Conservation (phyloP, 129 eudicot species). For the Chrysanthemum seticuspe region DNA sequence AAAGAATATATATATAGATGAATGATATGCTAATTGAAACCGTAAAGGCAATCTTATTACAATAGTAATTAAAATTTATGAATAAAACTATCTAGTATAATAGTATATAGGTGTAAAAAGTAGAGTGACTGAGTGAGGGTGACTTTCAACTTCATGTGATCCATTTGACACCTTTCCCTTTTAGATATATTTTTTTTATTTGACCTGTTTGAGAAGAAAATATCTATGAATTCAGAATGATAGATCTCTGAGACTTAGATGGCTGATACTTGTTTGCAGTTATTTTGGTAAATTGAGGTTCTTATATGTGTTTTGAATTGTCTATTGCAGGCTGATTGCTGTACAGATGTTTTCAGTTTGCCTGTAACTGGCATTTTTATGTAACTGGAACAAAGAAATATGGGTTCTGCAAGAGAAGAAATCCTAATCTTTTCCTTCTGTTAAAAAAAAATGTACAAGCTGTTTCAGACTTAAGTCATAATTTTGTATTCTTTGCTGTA, state of each 20-base stretch:
- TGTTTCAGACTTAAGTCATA: constrained; percentile 16
- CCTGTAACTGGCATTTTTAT: constrained; percentile 9
- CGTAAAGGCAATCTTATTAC: background rate
- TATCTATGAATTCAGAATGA: too few relatives aligned
- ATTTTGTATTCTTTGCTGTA: constrained; percentile 33
- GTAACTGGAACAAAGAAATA: constrained; percentile 14
- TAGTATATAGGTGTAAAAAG: background rate
- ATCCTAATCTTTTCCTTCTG: background rate
- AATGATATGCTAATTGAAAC: background rate
- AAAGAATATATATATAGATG: background rate
- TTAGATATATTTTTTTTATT: background rate
- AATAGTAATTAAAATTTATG: background rate
- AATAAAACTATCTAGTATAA: background rate
- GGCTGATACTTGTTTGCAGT: constrained; percentile 7
- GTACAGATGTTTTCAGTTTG: constrained; percentile 24
- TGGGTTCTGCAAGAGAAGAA: constrained; percentile 14
- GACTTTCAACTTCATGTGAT: background rate
- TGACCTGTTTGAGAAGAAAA: too few relatives aligned
- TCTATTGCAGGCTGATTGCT: constrained; percentile 27
- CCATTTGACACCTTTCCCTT: background rate
- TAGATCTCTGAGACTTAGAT: background rate
- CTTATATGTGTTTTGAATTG: constrained; percentile 3
- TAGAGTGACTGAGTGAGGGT: background rate
- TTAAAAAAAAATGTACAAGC: constrained; percentile 15
- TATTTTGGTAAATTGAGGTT: background rate